Evolutionary conservation across 441 rosid species (phyloP).

Genomic region (Macaranga tanarius): DNA sequence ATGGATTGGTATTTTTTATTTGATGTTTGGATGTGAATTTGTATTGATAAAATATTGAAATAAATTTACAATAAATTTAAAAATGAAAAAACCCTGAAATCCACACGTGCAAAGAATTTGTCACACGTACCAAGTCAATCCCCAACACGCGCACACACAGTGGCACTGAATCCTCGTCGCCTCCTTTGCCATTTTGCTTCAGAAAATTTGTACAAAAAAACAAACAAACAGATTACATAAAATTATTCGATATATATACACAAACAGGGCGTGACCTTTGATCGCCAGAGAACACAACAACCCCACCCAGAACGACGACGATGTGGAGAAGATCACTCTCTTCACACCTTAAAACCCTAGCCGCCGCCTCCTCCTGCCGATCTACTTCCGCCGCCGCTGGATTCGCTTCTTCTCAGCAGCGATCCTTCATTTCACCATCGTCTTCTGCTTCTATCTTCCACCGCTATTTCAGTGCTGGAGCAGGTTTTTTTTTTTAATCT

Average conservation of each 20-base stretch:
- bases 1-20: no score
- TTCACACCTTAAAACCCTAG: slow-evolving; percentile 77
- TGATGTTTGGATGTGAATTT: no score
- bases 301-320: slow-evolving; percentile 23
- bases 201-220: neutral
- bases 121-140: slow-evolving; percentile 1
- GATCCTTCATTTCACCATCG: slow-evolving; percentile 37
- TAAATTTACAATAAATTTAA: no score
- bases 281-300: slow-evolving; percentile 29
- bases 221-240: neutral
- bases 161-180: neutral
- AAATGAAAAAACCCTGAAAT: neutral
- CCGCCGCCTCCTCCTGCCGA: slow-evolving; percentile 30
- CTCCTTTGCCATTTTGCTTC: slow-evolving; percentile 3
- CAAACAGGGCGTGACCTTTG: slow-evolving; percentile 38
- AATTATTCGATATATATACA: no score
- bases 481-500: slow-evolving; percentile 41
- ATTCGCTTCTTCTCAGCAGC: slow-evolving; percentile 31
- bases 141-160: neutral
- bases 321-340: slow-evolving; percentile 85
- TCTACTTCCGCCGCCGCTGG: slow-evolving; percentile 36
- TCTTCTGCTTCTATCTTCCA: slow-evolving; percentile 32
- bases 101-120: neutral
- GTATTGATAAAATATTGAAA: no score
- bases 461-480: slow-evolving; percentile 51